Conservation (phyloP, 1,284 basidiomycete genomes). For the Megacollybia platyphylla region DNA sequence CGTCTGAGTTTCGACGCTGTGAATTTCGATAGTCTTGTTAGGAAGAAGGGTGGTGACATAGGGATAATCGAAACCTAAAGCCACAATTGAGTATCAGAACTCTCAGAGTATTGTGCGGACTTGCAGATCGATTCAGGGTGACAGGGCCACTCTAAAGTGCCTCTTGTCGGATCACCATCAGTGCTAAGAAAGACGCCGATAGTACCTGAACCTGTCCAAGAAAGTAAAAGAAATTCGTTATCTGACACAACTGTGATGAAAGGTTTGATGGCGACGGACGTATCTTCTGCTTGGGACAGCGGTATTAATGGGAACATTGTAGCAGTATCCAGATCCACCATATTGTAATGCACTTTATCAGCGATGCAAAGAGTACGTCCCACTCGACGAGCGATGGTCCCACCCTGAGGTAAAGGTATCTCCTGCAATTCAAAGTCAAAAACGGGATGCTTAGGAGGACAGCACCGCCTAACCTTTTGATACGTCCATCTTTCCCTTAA, state of each 20-base stretch:
- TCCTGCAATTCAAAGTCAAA: conserved; percentile 36
- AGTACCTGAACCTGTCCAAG: conserved; percentile 63
- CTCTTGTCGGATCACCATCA: conserved; percentile 78
- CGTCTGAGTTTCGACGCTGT: conserved; percentile 64
- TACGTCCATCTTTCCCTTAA: conserved; percentile 48
- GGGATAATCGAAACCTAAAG: conserved; percentile 68
- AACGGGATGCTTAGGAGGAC: background rate
- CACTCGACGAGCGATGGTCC: conserved; percentile 49
- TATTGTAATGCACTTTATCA: conserved; percentile 57
- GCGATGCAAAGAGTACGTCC: conserved; percentile 66
- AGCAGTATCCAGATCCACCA: conserved; percentile 63
- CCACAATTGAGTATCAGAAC: background rate
- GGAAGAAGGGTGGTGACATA: conserved; percentile 69
- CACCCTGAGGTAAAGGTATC: conserved; percentile 61
- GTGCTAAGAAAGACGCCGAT: conserved; percentile 79
- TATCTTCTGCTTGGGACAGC: conserved; percentile 50
- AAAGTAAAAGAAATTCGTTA: conserved; percentile 71
- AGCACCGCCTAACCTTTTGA: conserved; percentile 33
- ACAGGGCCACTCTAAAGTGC: conserved; percentile 74
- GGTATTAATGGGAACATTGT: conserved; percentile 65
- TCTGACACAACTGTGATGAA: conserved; percentile 64
- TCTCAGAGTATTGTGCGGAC: conserved; percentile 15
- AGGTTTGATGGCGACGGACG: conserved; percentile 40
- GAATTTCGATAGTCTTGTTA: conserved; percentile 70
- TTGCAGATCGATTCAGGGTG: conserved; percentile 71